Conservation (phyloP, 768 basidiomycete genomes). For the Xerocomus potaroensis region DNA sequence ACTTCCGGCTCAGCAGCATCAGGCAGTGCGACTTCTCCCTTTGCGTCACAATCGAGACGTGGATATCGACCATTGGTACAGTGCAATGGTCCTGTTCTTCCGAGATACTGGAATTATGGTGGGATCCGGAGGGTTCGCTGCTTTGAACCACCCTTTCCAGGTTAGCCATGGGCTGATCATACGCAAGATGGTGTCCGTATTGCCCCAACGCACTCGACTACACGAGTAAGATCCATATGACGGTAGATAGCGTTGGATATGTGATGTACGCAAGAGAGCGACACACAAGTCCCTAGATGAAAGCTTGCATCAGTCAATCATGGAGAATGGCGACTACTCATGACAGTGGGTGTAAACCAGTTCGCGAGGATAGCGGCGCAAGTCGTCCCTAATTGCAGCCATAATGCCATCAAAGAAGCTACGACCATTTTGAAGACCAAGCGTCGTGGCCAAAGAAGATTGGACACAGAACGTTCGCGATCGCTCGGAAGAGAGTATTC, state of each 20-base stretch:
- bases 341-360: conserved; percentile 30
- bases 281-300: conserved; percentile 30
- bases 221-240: conserved; percentile 30
- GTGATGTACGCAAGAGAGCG: conserved; percentile 31
- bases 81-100: too few relatives aligned
- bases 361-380: conserved; percentile 25
- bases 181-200: conserved; percentile 3
- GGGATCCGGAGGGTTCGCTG: background rate
- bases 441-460: conserved; percentile 20
- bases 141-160: background rate
- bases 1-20: background rate
- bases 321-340: conserved; percentile 6
- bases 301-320: background rate
- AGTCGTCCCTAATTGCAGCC: conserved; percentile 33
- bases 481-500: conserved; percentile 17
- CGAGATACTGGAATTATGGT: too few relatives aligned
- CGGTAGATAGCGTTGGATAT: conserved; percentile 27
- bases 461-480: background rate
- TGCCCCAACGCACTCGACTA: conserved; percentile 17
- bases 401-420: conserved; percentile 28
- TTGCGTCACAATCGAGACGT: too few relatives aligned
- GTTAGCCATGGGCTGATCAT: background rate
- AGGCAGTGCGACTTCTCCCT: background rate
- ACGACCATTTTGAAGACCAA: conserved; percentile 23
- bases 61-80: background rate